Percentiles rank a stretch among this genome's conserved stretches.
Conservation (phyloP, 106 monocot species). For the Dendrobium nobile region DNA sequence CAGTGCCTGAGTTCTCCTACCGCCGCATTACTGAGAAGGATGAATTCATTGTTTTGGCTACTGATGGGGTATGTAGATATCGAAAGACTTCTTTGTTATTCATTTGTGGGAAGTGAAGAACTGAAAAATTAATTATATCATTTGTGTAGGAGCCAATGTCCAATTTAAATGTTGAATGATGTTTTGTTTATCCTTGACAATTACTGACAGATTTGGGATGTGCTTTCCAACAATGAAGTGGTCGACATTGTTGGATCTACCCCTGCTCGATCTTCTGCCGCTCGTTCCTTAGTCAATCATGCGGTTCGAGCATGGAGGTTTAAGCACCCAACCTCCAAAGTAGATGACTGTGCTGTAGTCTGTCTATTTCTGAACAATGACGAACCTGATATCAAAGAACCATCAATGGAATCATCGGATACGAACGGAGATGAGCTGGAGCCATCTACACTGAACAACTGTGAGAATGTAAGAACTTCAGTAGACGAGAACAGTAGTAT, state of each 20-base stretch:
- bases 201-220: slow-evolving; percentile 25
- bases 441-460: not conserved
- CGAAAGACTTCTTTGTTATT: too few species aligned
- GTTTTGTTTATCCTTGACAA: not conserved
- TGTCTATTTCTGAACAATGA: slow-evolving; percentile 18
- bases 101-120: too few species aligned
- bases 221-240: slow-evolving; percentile 25
- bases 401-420: not conserved
- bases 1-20: slow-evolving; percentile 33
- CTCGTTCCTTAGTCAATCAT: slow-evolving; percentile 16
- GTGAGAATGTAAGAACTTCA: not conserved
- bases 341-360: slow-evolving; percentile 25
- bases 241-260: slow-evolving; percentile 13
- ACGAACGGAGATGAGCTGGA: not conserved
- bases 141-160: too few species aligned
- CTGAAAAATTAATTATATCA: too few species aligned
- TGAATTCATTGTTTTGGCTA: slow-evolving; percentile 35
- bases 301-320: slow-evolving; percentile 23
- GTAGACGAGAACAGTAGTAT: not conserved
- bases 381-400: not conserved
- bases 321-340: slow-evolving; percentile 19
- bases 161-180: not conserved
- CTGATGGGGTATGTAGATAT: slow-evolving; percentile 25
- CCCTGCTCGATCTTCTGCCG: slow-evolving; percentile 10
- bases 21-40: slow-evolving; percentile 23